Base-by-base conservation (phyloP, 2,329 filamentous ascomycete genomes). In the Aspergillus pseudoviridinutans region DNA sequence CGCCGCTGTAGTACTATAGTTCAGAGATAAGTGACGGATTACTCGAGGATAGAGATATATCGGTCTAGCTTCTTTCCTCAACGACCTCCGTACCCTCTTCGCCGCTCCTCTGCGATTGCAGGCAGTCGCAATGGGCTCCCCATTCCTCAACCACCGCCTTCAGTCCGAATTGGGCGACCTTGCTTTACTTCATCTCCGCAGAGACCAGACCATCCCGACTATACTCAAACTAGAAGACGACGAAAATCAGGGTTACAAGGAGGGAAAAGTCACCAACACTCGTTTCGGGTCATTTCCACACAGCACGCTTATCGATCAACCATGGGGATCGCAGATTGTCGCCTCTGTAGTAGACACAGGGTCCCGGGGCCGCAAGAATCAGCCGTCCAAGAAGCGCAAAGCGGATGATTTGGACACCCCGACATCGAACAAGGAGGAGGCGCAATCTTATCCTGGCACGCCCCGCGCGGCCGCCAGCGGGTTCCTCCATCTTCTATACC, bases 331-430 rank as follows among this genome's bases (percentile, higher is more conserved):
- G 6, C 94, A 97, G 72, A 87, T 97, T 24, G 84, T 91, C 50
- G 94, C 94, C 7, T 96, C 92, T 1, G 85, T 88, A 32, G 92
- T 97, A 56, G 91, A 97, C 68, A 97, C 92, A 0, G 92, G 92
- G 12, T 94, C 91, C n/a, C 82, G 92, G 66, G 91, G 91, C 35
- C 84, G 89, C 53, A 88, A 87, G 74, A 80, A 83, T 55, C 87
- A 78, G 79, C 54, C 73, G 71, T 25, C 78, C 46, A 82, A 84
- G 59, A 82, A 84, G 59, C 79, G 79, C 42, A 80, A 80, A 54
- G 78, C 71, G 20, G 70, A 71, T 35, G 74, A 77, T 51, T 73
- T 72, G 61, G 78, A 77, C 62, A 68, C 63, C 5, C 64, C 68
- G 22, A 66, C 62, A 24, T 64, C 62, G 35, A 67, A 52, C 50